A percentile compares a stretch with the other conserved stretches of the same genome.
phyloP scores from a whole-genome alignment of 345 rosid species.

The Carallia pectinifolia region DNA sequence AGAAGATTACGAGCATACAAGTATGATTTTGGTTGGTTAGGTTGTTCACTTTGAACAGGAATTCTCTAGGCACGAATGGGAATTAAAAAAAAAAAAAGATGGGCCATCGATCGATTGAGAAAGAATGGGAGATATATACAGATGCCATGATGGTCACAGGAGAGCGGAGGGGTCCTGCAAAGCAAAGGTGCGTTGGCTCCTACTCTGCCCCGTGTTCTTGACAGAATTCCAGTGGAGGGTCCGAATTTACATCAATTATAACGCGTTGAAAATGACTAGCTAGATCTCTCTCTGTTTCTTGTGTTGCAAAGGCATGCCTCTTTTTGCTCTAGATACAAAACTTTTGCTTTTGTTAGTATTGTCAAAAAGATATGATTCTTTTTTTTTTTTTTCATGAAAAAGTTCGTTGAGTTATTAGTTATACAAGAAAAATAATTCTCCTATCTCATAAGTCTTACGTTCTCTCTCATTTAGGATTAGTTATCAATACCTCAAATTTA shows the following conservation, averaged over 20 bases:
- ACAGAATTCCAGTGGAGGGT: slow-evolving; percentile 26
- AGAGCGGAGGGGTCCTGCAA: slow-evolving; percentile 25
- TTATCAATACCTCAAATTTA: no score
- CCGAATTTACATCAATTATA: slow-evolving; percentile 31
- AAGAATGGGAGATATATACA: slow-evolving; percentile 15
- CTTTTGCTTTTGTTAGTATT: slow-evolving; percentile 11
- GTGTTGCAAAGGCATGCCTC: slow-evolving; percentile 30
- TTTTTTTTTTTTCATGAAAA: no score
- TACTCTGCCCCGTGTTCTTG: slow-evolving; percentile 21
- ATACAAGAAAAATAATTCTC: no score
- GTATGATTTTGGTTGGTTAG: slow-evolving; percentile 21
- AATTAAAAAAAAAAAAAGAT: not conserved
- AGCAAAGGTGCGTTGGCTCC: slow-evolving; percentile 21
- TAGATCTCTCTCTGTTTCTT: slow-evolving; percentile 23
- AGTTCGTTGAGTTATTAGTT: no score
- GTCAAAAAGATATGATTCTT: not conserved
- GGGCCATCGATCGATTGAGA: slow-evolving; percentile 39
- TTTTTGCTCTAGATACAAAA: slow-evolving; percentile 6
- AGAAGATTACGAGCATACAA: slow-evolving; percentile 2
- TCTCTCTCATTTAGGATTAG: no score
- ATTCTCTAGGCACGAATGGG: slow-evolving; percentile 22
- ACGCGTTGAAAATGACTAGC: slow-evolving; percentile 25
- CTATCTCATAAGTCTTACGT: no score
- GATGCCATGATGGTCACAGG: slow-evolving; percentile 29
- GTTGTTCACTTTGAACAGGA: slow-evolving; percentile 19